Base-by-base conservation (phyloP, 2,329 filamentous ascomycete genomes). In the Magnaporthiopsis rhizophila region DNA sequence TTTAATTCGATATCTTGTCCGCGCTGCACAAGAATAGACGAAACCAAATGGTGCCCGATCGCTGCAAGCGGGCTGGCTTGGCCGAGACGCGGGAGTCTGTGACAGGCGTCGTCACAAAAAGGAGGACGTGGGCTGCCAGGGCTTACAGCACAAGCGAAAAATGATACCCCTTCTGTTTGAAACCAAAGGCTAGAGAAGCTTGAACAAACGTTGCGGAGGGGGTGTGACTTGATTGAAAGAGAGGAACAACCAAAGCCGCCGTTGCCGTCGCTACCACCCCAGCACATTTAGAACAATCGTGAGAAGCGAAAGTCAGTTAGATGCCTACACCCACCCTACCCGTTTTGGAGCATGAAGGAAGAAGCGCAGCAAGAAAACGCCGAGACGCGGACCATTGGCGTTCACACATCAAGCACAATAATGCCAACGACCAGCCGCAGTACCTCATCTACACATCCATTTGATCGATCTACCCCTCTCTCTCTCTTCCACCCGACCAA, bases 51-150 rank as follows among this genome's bases (percentile, higher is more conserved):
- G 45, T 9, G 45, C 45, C 28, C 26, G 30, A 59, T 32, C 21
- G 58, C 21, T 7, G 21, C 58, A 15, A 21, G 58, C 11, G 58
- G 58, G 18, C 12, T 30, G 28, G 21, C 32, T 26, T 18, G 57
- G 12, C 58, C 32, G 26, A 60, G 58, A 60, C 32, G 32, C 26
- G 26, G 30, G 28, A n/a, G 58, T 60, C 26, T 60, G 58, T 60
- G 58, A 60, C 58, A 36, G 30, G 32, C 28, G 32, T 60, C 32
- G 58, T 60, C 58, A 60, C 58, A 60, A 34, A 60, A 36, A 36
- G 7, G 18, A 60, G 2, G 26, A 58, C 11, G 15, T 6, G 45
- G 18, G 45, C 38, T 21, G 38, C 38, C 38, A 50, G 38, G 15
- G 21, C 38, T 30, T 7, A 50, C 18, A 24, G 45, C 38, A 45